Evolutionary conservation across 192 early-diverging fungal species (phyloP), one percentile per base, ranked within the genome.

Genomic region (Gamsiella multidivaricata): DNA sequence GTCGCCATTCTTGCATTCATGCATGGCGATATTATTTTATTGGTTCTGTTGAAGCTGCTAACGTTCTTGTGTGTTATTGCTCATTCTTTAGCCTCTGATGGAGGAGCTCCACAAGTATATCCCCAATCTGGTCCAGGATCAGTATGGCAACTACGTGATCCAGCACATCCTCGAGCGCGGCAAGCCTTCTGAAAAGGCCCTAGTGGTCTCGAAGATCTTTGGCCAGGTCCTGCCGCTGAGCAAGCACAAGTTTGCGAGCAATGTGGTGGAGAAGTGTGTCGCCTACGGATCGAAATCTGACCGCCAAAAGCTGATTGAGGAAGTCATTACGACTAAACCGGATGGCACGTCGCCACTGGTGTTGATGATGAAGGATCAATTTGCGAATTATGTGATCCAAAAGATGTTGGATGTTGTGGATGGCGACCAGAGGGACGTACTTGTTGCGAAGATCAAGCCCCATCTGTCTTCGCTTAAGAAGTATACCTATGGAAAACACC

Each of bases 361-460:
- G 52, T 82, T 88, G n/a, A 97, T 99, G 96, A 99, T 99, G 97
- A 98, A 98, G 85, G 97, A 99, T 84, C 97, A 99, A 82, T 99
- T 96, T 73, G 97, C 97, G 47, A 99, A 99, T 78, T 99, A 99
- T 82, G 97, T 99, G 31, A 94, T 99, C 42, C 97, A 99, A 80
- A 99, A 99, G 82, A 96, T 99, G 95, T 84, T 99, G 52, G 97
- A 99, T 82, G 96, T 98, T 39, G 95, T 97, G 10, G 94, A 95
- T 66, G 95, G 90, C 15, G 88, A 91, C n/a, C 94, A 97, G 81
- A 88, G 93, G 31, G 93, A 95, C 52, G 62, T 94, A 14, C 83
- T 99, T n/a, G 86, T 99, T 22, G 78, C 81, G 71, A 94, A 94
- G 85, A 98, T 99, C 80, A 92, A 92, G 74, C 96, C 96, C 12